Percentiles rank a stretch among this genome's conserved stretches.
These are phyloP conservation scores for Pterulicium gracile DNA, from an alignment of 1,284 basidiomycete genomes.

Conservation along the genomic window DNA sequence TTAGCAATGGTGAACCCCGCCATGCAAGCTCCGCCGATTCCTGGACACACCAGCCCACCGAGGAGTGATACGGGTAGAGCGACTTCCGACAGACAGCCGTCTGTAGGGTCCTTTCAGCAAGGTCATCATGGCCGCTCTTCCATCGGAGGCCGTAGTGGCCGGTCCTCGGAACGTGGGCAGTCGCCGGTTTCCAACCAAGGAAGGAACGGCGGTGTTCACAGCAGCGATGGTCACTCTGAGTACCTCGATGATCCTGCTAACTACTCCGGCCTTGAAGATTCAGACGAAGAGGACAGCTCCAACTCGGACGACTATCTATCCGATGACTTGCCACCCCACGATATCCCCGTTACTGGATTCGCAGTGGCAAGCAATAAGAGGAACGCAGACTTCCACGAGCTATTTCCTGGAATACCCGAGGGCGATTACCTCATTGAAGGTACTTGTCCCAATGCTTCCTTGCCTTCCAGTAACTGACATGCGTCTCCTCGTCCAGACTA, in stretches of 20 bases:
- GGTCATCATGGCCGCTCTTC: slow-evolving; percentile 4
- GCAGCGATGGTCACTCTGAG: background rate
- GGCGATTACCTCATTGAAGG: slow-evolving; percentile 98
- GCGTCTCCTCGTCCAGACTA: slow-evolving; percentile 88
- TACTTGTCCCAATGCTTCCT: slow-evolving; percentile 21
- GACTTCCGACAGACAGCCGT: background rate
- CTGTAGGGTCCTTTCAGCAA: slow-evolving; percentile 11
- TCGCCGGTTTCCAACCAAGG: background rate
- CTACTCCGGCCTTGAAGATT: background rate
- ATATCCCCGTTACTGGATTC: slow-evolving; percentile 84
- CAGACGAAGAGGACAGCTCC: slow-evolving; percentile 14
- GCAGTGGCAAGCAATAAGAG: slow-evolving; percentile 93
- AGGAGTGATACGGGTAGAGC: background rate
- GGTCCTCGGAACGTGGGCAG: slow-evolving; percentile 8
- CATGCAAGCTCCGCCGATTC: slow-evolving; percentile 12
- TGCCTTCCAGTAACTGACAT: too few relatives aligned
- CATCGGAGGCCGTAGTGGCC: background rate
- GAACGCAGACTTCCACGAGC: slow-evolving; percentile 91
- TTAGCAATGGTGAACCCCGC: slow-evolving; percentile 51
- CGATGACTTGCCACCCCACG: slow-evolving; percentile 22
- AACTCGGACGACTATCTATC: slow-evolving; percentile 17
- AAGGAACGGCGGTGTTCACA: background rate
- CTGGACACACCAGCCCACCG: background rate
- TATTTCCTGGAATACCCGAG: slow-evolving; percentile 85
- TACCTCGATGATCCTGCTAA: background rate